Evolutionary conservation across 2,329 filamentous ascomycete species (phyloP).

Genomic region (Penicillium occitanis): DNA sequence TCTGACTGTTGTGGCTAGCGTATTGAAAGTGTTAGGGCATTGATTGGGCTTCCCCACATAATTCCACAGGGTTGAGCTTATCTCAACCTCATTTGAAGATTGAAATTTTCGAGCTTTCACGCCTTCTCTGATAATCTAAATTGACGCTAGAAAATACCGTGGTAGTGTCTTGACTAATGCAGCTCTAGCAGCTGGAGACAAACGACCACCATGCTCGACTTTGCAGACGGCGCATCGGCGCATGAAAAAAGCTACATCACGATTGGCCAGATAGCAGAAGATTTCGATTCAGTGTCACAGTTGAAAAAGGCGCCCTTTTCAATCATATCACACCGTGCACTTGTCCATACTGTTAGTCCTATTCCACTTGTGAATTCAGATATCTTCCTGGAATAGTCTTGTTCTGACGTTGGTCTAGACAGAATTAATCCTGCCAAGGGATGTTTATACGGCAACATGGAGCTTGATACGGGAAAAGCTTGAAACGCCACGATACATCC

Average conservation of each 20-base stretch:
- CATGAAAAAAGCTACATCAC: constrained; percentile 70
- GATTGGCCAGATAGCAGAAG: constrained; percentile 63
- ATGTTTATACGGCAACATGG: constrained; percentile 57
- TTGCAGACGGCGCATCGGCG: constrained; percentile 39
- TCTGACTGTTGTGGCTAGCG: not conserved
- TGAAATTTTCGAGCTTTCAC: constrained; percentile 9
- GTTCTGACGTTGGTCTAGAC: constrained; percentile 27
- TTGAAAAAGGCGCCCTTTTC: constrained; percentile 75
- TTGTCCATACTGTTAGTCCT: constrained; percentile 63
- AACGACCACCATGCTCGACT: constrained; percentile 43
- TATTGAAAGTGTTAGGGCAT: not conserved
- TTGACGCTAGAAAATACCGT: not conserved
- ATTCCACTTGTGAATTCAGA: not conserved
- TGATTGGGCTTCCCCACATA: constrained; percentile 9
- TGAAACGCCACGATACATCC: constrained; percentile 57
- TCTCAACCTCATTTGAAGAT: constrained; percentile 14
- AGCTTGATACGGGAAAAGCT: constrained; percentile 51
- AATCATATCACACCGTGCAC: constrained; percentile 63
- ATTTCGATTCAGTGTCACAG: constrained; percentile 71
- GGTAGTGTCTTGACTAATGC: not conserved
- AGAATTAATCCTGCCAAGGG: constrained; percentile 71
- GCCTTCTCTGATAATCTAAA: not conserved
- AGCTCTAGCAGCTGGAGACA: not conserved
- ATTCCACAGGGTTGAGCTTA: constrained; percentile 13
- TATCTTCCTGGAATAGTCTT: not conserved